Evolutionary conservation across 192 early-diverging fungal genomes (phyloP).

Genomic region (Pilobolus umbonatus): DNA sequence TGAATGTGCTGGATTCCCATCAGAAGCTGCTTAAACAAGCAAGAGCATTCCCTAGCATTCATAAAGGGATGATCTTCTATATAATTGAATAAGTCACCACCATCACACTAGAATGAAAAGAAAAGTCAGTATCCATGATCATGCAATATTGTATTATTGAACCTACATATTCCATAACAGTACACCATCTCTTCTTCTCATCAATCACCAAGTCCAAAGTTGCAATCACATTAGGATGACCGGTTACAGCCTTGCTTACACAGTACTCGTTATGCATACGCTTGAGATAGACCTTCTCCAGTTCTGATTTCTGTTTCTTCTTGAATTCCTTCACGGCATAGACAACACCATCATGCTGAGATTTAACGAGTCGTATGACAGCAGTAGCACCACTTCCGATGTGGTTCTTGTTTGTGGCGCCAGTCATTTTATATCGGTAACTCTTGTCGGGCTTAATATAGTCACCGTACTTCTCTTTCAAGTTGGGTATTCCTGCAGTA

Average conservation of each 20-base stretch:
- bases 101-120: constrained; percentile 63
- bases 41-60: constrained; percentile 77
- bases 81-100: constrained; percentile 87
- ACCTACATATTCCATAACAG: constrained; percentile 65
- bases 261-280: constrained; percentile 96
- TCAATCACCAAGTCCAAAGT: constrained; percentile 97
- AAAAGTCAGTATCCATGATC: constrained; percentile 6
- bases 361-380: constrained; percentile 77
- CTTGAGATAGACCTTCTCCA: constrained; percentile 92
- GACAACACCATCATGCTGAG: constrained; percentile 63
- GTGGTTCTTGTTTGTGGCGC: constrained; percentile 21
- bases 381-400: constrained; percentile 92
- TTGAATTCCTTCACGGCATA: constrained; percentile 96
- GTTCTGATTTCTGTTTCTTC: constrained; percentile 72
- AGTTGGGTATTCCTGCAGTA: constrained; percentile 1
- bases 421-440: not conserved
- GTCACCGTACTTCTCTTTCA: constrained; percentile 16
- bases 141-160: not conserved
- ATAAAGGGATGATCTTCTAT: constrained; percentile 71
- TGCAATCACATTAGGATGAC: constrained; percentile 88
- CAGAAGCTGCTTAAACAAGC: constrained; percentile 92
- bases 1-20: constrained; percentile 89
- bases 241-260: constrained; percentile 85
- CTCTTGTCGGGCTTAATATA: constrained; percentile 16
- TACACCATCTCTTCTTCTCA: constrained; percentile 78